A percentile compares a stretch with the other conserved stretches of the same genome.
Evolutionary conservation across 345 rosid species (phyloP).

Genomic region (Rhizophora mangle): DNA sequence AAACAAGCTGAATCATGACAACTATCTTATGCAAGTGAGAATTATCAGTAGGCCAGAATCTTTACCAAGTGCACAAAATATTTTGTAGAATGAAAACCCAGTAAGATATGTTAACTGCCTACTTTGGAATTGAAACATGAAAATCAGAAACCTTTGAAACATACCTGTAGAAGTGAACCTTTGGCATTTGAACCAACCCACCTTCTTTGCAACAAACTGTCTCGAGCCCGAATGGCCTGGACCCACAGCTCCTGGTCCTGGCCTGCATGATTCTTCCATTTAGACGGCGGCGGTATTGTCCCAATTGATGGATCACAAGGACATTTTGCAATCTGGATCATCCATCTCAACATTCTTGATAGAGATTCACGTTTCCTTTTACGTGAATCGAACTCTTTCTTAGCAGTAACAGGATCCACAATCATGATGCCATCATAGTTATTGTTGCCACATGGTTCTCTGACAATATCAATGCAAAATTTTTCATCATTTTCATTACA

Average conservation of each 20-base stretch:
- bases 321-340: conserved; percentile 46
- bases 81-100: background rate
- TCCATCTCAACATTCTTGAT: conserved; percentile 57
- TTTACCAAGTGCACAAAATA: background rate
- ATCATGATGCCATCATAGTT: conserved; percentile 10
- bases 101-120: too few species aligned
- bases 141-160: background rate
- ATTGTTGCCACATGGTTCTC: conserved; percentile 6
- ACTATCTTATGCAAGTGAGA: background rate
- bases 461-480: background rate
- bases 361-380: conserved; percentile 48
- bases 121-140: background rate
- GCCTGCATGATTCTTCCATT: conserved; percentile 39
- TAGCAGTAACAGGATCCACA: conserved; percentile 8
- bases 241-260: conserved; percentile 37
- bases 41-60: background rate
- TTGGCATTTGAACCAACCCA: conserved; percentile 7
- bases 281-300: conserved; percentile 36
- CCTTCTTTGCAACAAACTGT: conserved; percentile 40
- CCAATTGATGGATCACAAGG: conserved; percentile 47
- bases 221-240: conserved; percentile 47
- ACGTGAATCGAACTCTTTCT: conserved; percentile 20
- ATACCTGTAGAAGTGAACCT: conserved; percentile 17
- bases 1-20: background rate
- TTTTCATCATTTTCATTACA: conserved; percentile 27